Evolutionary conservation across 2,329 filamentous ascomycete genomes (phyloP).

Genomic region (Graphilbum ipis-grandicollis): DNA sequence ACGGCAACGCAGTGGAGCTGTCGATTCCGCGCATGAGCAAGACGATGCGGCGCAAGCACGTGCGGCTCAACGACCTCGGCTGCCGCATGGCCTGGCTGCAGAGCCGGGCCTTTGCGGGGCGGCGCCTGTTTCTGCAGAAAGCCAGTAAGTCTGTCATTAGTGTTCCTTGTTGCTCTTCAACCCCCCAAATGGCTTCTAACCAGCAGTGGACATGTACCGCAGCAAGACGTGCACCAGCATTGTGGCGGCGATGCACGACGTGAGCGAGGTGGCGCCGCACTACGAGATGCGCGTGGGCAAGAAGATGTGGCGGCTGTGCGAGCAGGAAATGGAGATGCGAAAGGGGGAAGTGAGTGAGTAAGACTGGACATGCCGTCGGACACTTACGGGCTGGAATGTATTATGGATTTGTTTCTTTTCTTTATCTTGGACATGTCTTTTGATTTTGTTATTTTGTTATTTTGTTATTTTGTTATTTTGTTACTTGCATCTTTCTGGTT

Average conservation of each 20-base stretch:
- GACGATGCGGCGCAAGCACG: slow-evolving; percentile 57
- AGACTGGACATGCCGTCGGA: too few species aligned
- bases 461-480: too few species aligned
- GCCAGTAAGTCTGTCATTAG: slow-evolving; percentile 46
- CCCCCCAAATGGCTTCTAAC: not conserved
- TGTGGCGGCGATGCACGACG: slow-evolving; percentile 60
- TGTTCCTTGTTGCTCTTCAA: not conserved
- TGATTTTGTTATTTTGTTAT: too few species aligned
- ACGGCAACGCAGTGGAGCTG: slow-evolving; percentile 37
- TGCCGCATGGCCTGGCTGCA: slow-evolving; percentile 96
- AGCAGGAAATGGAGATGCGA: slow-evolving; percentile 8
- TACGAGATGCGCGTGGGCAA: slow-evolving; percentile 83
- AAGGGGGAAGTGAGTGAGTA: not conserved
- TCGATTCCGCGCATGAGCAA: slow-evolving; percentile 59
- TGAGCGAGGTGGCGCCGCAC: slow-evolving; percentile 58
- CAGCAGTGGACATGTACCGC: slow-evolving; percentile 79
- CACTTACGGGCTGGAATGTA: too few species aligned
- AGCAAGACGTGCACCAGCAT: slow-evolving; percentile 79
- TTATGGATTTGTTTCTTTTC: too few species aligned
- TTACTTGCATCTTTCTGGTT: too few species aligned
- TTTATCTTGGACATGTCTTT: too few species aligned
- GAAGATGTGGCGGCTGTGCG: slow-evolving; percentile 36
- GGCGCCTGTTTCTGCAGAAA: slow-evolving; percentile 77
- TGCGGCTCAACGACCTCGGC: slow-evolving; percentile 81
- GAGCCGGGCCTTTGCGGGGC: slow-evolving; percentile 74